Base-by-base conservation (phyloP, 371 early-diverging fungal genomes). In the Mucor irregularis region DNA sequence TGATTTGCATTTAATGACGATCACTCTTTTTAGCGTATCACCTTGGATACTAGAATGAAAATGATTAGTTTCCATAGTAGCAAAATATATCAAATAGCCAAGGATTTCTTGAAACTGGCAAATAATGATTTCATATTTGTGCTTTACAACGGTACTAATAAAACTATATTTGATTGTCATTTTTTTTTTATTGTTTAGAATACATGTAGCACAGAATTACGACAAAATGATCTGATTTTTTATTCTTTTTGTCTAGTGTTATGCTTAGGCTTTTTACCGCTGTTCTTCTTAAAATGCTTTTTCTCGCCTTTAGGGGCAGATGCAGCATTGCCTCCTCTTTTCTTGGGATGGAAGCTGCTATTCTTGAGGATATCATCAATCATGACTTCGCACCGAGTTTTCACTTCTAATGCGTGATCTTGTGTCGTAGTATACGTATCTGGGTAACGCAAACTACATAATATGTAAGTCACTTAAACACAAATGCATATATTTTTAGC, bases 401-500 rank as follows among this genome's bases (percentile, higher is more conserved):
- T 84, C 33, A 67, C 49, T 25, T 61, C 53, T 4, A 52, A 30
- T 7, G 74, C 67, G 22, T 66, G 56, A 6, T 71, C 71, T 34
- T 61, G 71, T 21, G 42, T 21, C 1, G 80, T 72, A 11, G 42
- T 54, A 45, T 73, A 79, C 3, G 61, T 58, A n/a, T 74, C 71
- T 8, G 76, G 70, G 44, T 74, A 83, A 29, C 84, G 73, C 37
- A 76, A 58, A 45, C 84, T 83, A 63, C 9, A 25, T 19, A 33
- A 10, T 24, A 39, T 13, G 25, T 39, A 29, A 34, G 16, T 31
- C n/a, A n/a, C n/a, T n/a, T n/a, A n/a, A 30, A 29, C 2, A 46
- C 5, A 9, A 17, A 8, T 14, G 16, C 5, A n/a, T 22, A 10
- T 25, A 7, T 26, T 25, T 14, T 9, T 14, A 25, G 4, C 16